Evolutionary conservation across 139 green algal genomes (phyloP).

Genomic region (Pleodorina starrii): DNA sequence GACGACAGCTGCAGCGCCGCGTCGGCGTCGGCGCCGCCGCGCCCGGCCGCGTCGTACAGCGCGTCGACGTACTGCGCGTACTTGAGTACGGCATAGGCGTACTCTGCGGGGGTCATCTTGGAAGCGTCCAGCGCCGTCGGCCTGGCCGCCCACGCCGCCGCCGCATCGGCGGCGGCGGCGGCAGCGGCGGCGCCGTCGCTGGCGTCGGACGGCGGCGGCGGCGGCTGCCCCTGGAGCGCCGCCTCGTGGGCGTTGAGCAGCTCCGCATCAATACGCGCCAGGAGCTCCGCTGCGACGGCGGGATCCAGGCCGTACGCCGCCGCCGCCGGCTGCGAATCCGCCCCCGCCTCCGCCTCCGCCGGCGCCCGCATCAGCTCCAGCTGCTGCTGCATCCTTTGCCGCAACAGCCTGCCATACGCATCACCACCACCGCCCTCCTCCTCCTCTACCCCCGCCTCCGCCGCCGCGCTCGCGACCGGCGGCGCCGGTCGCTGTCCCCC

Average conservation of each 20-base stretch:
- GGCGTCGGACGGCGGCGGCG: background rate
- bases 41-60: background rate
- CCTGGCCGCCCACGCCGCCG: too few relatives aligned
- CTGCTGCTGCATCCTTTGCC: slow-evolving; percentile 41
- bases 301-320: slow-evolving; percentile 20
- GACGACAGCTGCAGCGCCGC: slow-evolving; percentile 18
- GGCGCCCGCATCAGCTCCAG: background rate
- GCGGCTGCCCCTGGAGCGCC: background rate
- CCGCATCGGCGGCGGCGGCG: background rate
- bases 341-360: background rate
- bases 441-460: background rate
- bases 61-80: slow-evolving; percentile 45
- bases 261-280: slow-evolving; percentile 36
- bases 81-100: slow-evolving; percentile 29
- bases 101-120: slow-evolving; percentile 26
- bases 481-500: background rate
- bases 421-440: background rate
- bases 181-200: background rate
- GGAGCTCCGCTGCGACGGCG: slow-evolving; percentile 7
- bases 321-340: background rate
- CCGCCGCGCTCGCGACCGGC: background rate
- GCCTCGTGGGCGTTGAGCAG: slow-evolving; percentile 24
- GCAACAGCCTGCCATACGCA: slow-evolving; percentile 12
- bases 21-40: background rate
- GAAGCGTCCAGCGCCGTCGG: background rate